Percentiles rank a stretch among this genome's conserved stretches.
These are phyloP conservation scores for Dendrostoma leiphaemia DNA, from an alignment of 2,329 filamentous ascomycete genomes.

Conservation along the genomic window DNA sequence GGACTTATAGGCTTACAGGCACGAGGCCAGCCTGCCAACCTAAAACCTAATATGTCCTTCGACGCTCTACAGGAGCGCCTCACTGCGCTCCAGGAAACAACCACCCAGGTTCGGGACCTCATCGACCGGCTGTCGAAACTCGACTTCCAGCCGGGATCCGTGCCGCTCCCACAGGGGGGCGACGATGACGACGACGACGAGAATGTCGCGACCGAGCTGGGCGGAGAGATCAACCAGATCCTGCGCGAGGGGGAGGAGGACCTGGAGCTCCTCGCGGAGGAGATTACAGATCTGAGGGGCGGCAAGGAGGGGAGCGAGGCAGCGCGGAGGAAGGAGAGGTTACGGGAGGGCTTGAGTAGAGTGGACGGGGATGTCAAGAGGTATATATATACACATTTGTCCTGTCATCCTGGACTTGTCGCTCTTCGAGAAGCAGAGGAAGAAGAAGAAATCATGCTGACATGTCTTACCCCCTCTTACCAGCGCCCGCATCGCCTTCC, in stretches of 20 bases:
- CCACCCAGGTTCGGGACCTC: conserved; percentile 54
- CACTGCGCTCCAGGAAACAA: conserved; percentile 58
- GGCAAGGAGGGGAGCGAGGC: conserved; percentile 50
- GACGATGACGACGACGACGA: conserved; percentile 43
- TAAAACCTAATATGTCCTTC: conserved; percentile 46
- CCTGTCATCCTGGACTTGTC: neutral
- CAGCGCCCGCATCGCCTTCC: conserved; percentile 65
- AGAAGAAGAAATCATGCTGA: neutral
- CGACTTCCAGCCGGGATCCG: conserved; percentile 57
- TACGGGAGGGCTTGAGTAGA: conserved; percentile 65
- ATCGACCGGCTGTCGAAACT: conserved; percentile 59
- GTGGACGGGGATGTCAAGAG: conserved; percentile 68
- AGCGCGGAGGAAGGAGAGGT: conserved; percentile 61
- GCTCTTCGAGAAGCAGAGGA: too few species aligned
- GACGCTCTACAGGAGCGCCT: conserved; percentile 62
- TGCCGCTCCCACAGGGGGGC: conserved; percentile 38
- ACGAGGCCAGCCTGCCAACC: too few species aligned
- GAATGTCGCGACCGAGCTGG: conserved; percentile 67
- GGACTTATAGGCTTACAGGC: too few species aligned
- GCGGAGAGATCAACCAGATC: conserved; percentile 74
- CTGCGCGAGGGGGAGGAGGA: conserved; percentile 81
- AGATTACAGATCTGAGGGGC: conserved; percentile 67
- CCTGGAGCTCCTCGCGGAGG: conserved; percentile 75
- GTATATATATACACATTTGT: conserved; percentile 43
- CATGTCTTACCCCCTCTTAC: neutral